Base-by-base conservation (phyloP, 1,284 basidiomycete species). In the Marasmius oreades region DNA sequence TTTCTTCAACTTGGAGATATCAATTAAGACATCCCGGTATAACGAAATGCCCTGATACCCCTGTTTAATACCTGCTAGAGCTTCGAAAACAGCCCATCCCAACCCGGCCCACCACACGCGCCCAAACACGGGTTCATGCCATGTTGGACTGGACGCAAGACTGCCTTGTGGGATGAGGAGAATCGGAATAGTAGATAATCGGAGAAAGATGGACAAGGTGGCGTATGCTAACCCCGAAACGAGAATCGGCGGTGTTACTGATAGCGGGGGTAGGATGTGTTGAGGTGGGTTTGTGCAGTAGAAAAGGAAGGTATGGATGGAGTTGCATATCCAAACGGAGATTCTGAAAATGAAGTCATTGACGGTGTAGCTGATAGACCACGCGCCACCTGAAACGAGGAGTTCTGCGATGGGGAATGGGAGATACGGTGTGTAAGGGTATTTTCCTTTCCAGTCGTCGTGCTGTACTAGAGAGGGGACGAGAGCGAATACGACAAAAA, bases 81-180 rank as follows among this genome's bases (percentile, higher is more conserved):
- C 82, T 62, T 90, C 89, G 6, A 83, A 84, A 5, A 78, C 69
- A 14, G 85, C 84, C 80, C 85, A 88, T 0, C 86, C 86, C 2
- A 91, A 72, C 2, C 84, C 84, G 26, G 88, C 69, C 84, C 85
- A 89, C 88, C 89, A 90, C 5, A 86, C 80, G 23, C 81, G 76
- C 20, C 70, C 67, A 70, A 91, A 92, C 2, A 81, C 78, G 0
- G 74, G 68, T 62, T 88, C 83, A 52, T 69, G 72, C 71, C 79
- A 85, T 8, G 77, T 83, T 33, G 84, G 78, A 31, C 66, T 67
- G 53, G 72, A 64, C 59, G 65, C 68, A 24, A 69, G 68, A 67
- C 78, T 77, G 61, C 73, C 67, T 56, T 77, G 73, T 16, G 75
- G 76, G 53, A 86, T 70, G 36, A 76, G 74, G 22, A 88, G 74